Base-by-base conservation (phyloP, 306 rosid genomes). In the Castanopsis chinensis region DNA sequence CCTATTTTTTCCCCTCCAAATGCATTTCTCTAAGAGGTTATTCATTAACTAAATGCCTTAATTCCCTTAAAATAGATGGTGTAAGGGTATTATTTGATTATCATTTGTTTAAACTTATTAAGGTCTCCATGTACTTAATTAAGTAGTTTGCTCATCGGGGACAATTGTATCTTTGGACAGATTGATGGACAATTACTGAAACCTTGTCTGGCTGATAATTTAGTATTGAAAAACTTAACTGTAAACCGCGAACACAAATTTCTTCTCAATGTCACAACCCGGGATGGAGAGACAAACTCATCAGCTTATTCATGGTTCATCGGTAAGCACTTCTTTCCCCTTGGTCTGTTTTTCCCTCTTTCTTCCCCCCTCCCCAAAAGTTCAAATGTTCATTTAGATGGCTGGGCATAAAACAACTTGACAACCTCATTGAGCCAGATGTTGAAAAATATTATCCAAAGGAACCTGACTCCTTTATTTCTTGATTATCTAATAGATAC, bases 291-390 rank as follows among this genome's bases (percentile, higher is more conserved):
- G 58, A 82, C 75, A 53, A 91, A 79, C 73, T 86, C 87, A 19
- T 86, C 91, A 37, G 45, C 86, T 83, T 86, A 87, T 78, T 89
- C 89, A 53, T 89, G 96, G 96, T 89, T 84, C 69, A 86, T 91
- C 11, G 96, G 96, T 91, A 63, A 86, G 86, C 77, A 18, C 51
- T 59, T 8, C 73, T 32, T 70, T 14, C 53, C 15, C 53, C 53
- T 49, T 49, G 53, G 53, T 49, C 53, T 10, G 53, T 3, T 49
- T 45, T 49, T 49, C 15, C 53, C 70, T 19, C 51, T 56, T 33
- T 19, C 20, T 20, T 59, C 33, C 10, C 11, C 0, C 0, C 43
- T 2, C 10, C 2, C 0, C 2, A 61, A 54, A 67, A 56, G 68
- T 30, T 56, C 43, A 57, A 49, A 49, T 49, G 53, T 13, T 12